Evolutionary conservation across 2,329 filamentous ascomycete genomes (phyloP), one percentile per base, ranked within the genome.

Genomic region (Chrysoporthe austroafricana): DNA sequence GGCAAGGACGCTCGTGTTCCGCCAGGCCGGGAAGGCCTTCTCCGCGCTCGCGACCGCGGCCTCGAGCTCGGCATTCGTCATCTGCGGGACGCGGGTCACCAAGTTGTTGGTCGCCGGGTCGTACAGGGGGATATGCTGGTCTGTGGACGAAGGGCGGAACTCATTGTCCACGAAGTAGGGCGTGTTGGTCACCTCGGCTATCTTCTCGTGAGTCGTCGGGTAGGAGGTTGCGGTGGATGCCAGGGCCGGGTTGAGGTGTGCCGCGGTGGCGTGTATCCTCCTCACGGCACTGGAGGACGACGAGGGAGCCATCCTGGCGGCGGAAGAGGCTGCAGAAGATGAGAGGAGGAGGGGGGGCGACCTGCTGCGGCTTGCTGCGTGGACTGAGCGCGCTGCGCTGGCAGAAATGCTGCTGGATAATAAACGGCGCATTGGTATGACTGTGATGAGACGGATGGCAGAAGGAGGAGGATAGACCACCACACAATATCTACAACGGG

Each of bases 81-180:
- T 92, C 81, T 95, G 91, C 21, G 92, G 92, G 39, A 95, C 92
- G 62, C 92, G 88, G 16, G 92, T 95, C 70, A 96, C 89, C 72
- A 95, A 86, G 80, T 94, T 91, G 83, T 94, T 95, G 74, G 92
- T 95, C 61, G 92, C 92, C 26, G 92, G 92, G 79, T 96, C 92
- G 79, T 92, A 83, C 71, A 96, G 82, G 74, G 94, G 91, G 77
- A 95, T 93, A 84, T 89, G 93, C 80, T 90, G 83, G 69, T 88
- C 85, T 39, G 92, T 84, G 74, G 85, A 80, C 21, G 91, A 94
- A 62, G 85, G 80, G 65, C 90, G 81, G 76, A 95, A 94, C 77
- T 91, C 81, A 81, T 96, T 96, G 84, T 96, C 87, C 73, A 96
- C 77, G 78, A 96, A 96, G 83, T 91, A 94, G 39, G 89, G 90